Conservation (phyloP, 331 rosid species). For the Dryas integrifolia region DNA sequence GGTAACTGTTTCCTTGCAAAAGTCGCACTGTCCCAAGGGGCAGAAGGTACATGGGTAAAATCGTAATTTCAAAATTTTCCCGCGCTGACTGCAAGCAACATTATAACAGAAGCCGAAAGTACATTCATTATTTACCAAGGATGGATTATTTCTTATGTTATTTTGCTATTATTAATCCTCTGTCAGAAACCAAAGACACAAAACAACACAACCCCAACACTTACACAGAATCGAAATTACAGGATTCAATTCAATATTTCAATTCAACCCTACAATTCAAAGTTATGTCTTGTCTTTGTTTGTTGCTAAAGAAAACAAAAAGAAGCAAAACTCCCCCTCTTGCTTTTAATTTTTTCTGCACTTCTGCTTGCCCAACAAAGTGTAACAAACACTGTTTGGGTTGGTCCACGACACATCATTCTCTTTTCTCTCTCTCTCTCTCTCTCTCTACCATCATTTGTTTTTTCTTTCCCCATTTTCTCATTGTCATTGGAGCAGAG, state of each 20-base stretch:
- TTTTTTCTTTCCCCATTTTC: slow-evolving; percentile 2
- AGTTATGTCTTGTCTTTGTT: slow-evolving; percentile 61
- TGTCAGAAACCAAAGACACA: slow-evolving; percentile 35
- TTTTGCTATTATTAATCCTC: not conserved
- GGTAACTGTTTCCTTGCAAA: slow-evolving; percentile 7
- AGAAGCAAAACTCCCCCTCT: slow-evolving; percentile 11
- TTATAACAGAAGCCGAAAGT: not conserved
- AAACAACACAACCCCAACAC: slow-evolving; percentile 26
- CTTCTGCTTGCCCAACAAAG: not conserved
- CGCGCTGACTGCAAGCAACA: slow-evolving; percentile 16
- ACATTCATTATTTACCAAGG: not conserved
- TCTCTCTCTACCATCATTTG: not conserved
- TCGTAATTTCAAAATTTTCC: slow-evolving; percentile 2
- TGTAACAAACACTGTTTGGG: not conserved
- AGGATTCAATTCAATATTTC: slow-evolving; percentile 16
- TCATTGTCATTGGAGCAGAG: not conserved
- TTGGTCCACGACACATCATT: not conserved
- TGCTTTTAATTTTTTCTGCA: not conserved
- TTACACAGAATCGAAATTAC: slow-evolving; percentile 28
- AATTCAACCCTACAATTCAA: slow-evolving; percentile 43
- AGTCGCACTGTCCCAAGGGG: not conserved
- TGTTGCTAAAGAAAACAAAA: slow-evolving; percentile 29
- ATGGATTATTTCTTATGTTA: not conserved
- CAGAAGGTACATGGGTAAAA: slow-evolving; percentile 6
- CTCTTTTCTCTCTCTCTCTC: not conserved